Conservation (phyloP, 108 stramenopile genomes). For the Conticribra guillardii region DNA sequence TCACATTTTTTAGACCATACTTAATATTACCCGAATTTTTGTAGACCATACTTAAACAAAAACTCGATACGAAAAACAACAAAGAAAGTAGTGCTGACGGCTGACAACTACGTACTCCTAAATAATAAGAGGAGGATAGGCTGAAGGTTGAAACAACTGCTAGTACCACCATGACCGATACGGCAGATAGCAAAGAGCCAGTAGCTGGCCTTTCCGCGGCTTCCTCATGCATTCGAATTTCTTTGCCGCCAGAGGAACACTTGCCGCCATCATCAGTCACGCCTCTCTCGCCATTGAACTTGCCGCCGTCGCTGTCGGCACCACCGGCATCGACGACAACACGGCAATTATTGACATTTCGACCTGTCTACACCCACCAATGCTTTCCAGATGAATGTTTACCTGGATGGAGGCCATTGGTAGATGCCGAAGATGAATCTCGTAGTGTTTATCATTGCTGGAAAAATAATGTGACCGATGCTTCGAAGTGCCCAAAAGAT, state of each 20-base stretch:
- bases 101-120: too few species aligned
- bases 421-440: constrained; percentile 35
- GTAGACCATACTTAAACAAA: too few species aligned
- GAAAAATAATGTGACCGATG: constrained; percentile 5
- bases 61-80: too few species aligned
- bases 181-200: constrained; percentile 31
- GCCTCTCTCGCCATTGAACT: too few species aligned
- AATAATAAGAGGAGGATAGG: too few species aligned
- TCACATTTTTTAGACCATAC: too few species aligned
- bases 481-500: neutral
- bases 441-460: constrained; percentile 24
- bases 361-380: constrained; percentile 86
- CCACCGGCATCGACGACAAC: neutral
- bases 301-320: neutral
- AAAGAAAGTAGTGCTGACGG: too few species aligned
- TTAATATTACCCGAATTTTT: too few species aligned
- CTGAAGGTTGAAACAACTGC: neutral
- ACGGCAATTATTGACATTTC: constrained; percentile 39
- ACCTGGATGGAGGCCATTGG: constrained; percentile 62
- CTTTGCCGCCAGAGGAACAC: too few species aligned
- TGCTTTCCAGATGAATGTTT: constrained; percentile 61
- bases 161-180: constrained; percentile 8
- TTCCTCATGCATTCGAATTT: constrained; percentile 46
- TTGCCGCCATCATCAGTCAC: too few species aligned
- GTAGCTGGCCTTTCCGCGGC: constrained; percentile 48